phyloP scores from a whole-genome alignment of 352 stramenopile genomes.

The Aphanomyces stellatus region DNA sequence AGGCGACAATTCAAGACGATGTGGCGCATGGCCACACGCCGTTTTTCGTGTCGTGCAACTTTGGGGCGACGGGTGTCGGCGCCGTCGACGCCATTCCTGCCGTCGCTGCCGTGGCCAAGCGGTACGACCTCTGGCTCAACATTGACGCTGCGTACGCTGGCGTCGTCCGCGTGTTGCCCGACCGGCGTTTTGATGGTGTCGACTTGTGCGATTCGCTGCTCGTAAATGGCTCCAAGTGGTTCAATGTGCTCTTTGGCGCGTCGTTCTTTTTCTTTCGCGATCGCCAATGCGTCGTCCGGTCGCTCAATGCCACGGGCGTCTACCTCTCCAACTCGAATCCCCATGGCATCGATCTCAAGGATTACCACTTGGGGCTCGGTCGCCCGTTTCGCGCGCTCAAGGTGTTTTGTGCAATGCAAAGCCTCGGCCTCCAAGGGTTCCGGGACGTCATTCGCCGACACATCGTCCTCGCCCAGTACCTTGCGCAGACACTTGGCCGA shows the following conservation, averaged over 20 bases:
- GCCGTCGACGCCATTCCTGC: constrained; percentile 44
- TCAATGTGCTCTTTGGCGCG: constrained; percentile 57
- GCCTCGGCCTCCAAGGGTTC: constrained; percentile 47
- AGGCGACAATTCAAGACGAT: constrained; percentile 22
- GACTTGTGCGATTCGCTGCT: constrained; percentile 60
- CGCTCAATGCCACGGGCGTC: constrained; percentile 47
- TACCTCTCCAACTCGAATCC: constrained; percentile 72
- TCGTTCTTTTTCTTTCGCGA: constrained; percentile 59
- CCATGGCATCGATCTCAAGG: constrained; percentile 46
- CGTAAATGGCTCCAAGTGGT: constrained; percentile 72
- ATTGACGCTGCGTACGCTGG: constrained; percentile 57
- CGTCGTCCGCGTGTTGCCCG: constrained; percentile 39
- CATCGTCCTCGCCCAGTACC: constrained; percentile 34
- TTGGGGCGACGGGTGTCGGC: constrained; percentile 53
- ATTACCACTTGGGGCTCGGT: constrained; percentile 69
- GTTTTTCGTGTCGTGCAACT: constrained; percentile 49
- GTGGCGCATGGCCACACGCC: constrained; percentile 39
- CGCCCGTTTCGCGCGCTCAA: constrained; percentile 61
- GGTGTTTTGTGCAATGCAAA: constrained; percentile 60
- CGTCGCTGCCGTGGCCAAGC: constrained; percentile 33
- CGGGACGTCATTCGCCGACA: constrained; percentile 44
- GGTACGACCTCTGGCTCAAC: constrained; percentile 46
- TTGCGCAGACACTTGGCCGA: constrained; percentile 29
- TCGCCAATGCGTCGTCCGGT: constrained; percentile 37
- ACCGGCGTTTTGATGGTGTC: constrained; percentile 41